Base-by-base conservation (phyloP, 345 rosid species). In the Euphorbia pulcherrima region DNA sequence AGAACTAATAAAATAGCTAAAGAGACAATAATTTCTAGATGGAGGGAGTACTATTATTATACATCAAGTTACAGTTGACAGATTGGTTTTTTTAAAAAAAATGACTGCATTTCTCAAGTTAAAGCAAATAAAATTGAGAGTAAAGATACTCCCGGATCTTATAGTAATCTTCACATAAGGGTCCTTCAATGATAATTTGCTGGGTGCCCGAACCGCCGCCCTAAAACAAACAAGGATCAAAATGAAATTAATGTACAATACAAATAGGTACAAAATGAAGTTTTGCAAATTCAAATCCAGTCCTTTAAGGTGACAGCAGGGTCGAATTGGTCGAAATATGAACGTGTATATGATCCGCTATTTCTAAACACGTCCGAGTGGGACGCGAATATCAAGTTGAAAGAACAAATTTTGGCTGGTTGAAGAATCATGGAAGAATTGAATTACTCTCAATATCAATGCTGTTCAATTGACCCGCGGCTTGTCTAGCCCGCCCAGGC, bases 131-230 rank as follows among this genome's bases (percentile, higher is more conserved):
- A 77, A 91, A 91, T 71, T 94, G 99, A 24, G 99, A 89, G 77
- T 91, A 89, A 17, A 94, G 86, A 76, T 85, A 77, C 40, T 89
- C 97, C 0, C 97, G 80, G 62, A 94, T 90, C 81, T 89, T 87
- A 40, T 91, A 94, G 35, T 94, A 94, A 65, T 91, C 99, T 66
- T 94, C 97, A 21, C 97, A 87, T 47, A 94, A 78, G 0, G 99
- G 99, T 48, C 99, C 99, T 80, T 94, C 99, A 3, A 94, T 83
- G 56, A 91, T 77, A 58, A 94, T 82, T 62, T 94, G 99, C 75
- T 91, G 99, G 27, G 87, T 85, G 21, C 97, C 90, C 2, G 96
- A 84, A 52, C 84, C 84, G 23, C 92, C 91, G 2, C 94, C 97
- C 99, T 89, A 30, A 23, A 18, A 30, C n/a, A n/a, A n/a, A 65